Conservation (phyloP, 2,329 filamentous ascomycete genomes). For the Chaetothyriales sp. region DNA sequence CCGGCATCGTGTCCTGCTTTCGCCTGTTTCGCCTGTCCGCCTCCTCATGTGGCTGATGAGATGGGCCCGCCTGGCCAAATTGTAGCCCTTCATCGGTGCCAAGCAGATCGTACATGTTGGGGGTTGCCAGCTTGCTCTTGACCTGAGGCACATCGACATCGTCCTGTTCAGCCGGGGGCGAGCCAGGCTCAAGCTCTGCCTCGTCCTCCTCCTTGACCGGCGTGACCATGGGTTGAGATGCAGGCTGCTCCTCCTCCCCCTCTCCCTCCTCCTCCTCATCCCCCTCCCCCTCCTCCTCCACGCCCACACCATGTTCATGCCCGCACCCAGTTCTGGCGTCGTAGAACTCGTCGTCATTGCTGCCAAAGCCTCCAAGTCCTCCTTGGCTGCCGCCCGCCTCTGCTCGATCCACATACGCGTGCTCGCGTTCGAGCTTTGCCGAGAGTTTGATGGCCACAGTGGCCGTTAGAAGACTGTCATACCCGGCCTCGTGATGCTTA, state of each 20-base stretch:
- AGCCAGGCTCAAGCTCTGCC: neutral
- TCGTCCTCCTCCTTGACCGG: neutral
- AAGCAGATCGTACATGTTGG: slow-evolving; percentile 12
- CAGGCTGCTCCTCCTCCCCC: no score
- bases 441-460: slow-evolving; percentile 44
- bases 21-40: no score
- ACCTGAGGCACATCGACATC: neutral
- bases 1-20: slow-evolving; percentile 34
- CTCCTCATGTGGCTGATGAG: neutral
- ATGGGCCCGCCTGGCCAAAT: neutral
- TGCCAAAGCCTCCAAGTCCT: neutral
- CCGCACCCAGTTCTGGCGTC: neutral
- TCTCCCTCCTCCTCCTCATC: no score
- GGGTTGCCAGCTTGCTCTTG: neutral
- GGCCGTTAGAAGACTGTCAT: slow-evolving; percentile 48
- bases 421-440: slow-evolving; percentile 21
- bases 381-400: neutral
- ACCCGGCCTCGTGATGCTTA: slow-evolving; percentile 47
- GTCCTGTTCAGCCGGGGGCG: neutral
- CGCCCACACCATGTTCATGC: neutral
- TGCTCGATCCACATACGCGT: slow-evolving; percentile 17
- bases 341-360: neutral
- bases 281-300: no score
- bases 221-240: neutral
- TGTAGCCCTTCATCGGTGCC: slow-evolving; percentile 1